These are phyloP conservation scores for Cantharellus anzutake DNA, from an alignment of 768 basidiomycete genomes.

Conservation along the genomic window DNA sequence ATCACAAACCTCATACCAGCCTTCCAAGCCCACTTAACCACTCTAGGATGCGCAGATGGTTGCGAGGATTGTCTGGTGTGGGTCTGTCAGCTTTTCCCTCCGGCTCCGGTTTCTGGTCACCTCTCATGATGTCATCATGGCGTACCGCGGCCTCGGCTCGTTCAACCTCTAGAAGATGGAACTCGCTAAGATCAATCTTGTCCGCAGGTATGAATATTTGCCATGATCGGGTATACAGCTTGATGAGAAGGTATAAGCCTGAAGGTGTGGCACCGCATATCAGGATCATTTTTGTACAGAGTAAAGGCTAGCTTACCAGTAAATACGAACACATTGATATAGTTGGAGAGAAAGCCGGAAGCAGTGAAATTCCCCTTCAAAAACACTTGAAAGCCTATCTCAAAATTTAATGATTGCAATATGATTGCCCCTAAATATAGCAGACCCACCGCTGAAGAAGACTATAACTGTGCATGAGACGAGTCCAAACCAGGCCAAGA, in stretches of 20 bases:
- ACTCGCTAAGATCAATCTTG: not conserved
- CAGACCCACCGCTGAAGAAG: constrained; percentile 4
- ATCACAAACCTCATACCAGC: too few relatives aligned
- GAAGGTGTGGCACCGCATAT: not conserved
- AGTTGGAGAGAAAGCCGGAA: constrained; percentile 2
- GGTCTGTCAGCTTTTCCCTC: too few relatives aligned
- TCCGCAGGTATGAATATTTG: not conserved
- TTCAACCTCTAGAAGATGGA: not conserved
- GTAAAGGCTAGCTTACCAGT: not conserved
- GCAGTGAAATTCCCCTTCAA: constrained; percentile 3
- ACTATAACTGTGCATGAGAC: constrained; percentile 2
- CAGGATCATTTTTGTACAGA: too few relatives aligned
- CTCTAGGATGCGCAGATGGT: too few relatives aligned
- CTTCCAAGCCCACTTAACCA: too few relatives aligned
- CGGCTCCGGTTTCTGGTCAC: too few relatives aligned
- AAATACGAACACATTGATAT: constrained; percentile 6
- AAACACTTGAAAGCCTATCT: constrained; percentile 5
- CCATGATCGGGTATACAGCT: not conserved
- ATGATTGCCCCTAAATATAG: not conserved
- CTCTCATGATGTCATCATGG: too few relatives aligned
- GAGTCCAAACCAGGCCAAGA: constrained; percentile 5
- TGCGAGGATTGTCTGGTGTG: too few relatives aligned
- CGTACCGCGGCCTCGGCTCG: not conserved
- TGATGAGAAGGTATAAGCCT: not conserved
- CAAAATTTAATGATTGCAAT: not conserved